phyloP scores from a whole-genome alignment of 1,284 basidiomycete genomes.

The Rugiboletus extremiorientalis region DNA sequence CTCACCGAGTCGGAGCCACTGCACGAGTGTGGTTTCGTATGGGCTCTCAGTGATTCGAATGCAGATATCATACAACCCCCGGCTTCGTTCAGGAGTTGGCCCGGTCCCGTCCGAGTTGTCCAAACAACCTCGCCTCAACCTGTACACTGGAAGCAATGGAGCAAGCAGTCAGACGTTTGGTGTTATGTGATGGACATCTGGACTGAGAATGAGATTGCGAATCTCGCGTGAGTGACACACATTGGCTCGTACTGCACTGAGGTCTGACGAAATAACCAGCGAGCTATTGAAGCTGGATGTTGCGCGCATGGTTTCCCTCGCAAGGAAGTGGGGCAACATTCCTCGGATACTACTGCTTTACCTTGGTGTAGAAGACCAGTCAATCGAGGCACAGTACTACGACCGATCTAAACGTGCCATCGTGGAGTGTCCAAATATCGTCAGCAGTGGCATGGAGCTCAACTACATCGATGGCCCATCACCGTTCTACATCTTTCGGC shows the following conservation, averaged over 20 bases:
- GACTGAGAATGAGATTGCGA: neutral
- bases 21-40: no score
- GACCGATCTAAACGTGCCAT: neutral
- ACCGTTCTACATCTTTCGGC: neutral
- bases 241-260: no score
- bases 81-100: rapidly evolving
- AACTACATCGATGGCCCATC: neutral
- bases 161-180: neutral
- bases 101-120: neutral
- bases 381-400: neutral
- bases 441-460: rapidly evolving
- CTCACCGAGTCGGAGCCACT: no score
- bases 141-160: neutral
- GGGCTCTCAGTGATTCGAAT: neutral
- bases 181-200: slow-evolving; percentile 4
- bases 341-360: neutral
- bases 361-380: rapidly evolving
- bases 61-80: rapidly evolving
- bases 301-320: neutral
- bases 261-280: neutral
- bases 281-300: neutral
- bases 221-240: neutral
- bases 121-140: neutral
- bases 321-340: neutral
- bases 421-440: rapidly evolving